A percentile compares a stretch with the other conserved stretches of the same genome.
These are phyloP conservation scores for Penicillium sp. DNA, from an alignment of 2,329 filamentous ascomycete genomes.

Conservation along the genomic window DNA sequence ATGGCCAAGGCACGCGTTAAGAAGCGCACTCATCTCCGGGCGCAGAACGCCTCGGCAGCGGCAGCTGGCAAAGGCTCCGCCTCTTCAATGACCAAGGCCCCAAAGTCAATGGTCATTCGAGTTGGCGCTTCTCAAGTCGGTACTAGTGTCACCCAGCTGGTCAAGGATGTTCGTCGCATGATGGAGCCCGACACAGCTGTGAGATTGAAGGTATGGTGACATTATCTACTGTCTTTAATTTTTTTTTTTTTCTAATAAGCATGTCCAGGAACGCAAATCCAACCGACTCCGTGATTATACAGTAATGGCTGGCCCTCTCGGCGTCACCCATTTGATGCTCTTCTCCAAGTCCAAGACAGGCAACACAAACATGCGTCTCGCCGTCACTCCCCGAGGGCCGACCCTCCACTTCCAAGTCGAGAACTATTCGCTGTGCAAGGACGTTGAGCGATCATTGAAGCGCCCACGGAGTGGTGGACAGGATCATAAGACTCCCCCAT, in stretches of 20 bases:
- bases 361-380: conserved; percentile 89
- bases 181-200: conserved; percentile 96
- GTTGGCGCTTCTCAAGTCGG: conserved; percentile 94
- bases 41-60: conserved; percentile 56
- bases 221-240: neutral
- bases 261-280: conserved; percentile 68
- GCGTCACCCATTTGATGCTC: conserved; percentile 87
- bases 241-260: conserved; percentile 7
- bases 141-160: conserved; percentile 85
- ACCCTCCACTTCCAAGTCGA: conserved; percentile 94
- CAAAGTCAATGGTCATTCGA: conserved; percentile 98
- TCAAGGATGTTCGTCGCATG: conserved; percentile 84
- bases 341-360: conserved; percentile 88
- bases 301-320: conserved; percentile 91
- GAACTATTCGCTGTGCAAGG: conserved; percentile 90
- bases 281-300: conserved; percentile 92
- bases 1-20: conserved; percentile 85
- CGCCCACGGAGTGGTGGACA: conserved; percentile 80
- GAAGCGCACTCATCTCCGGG: conserved; percentile 81
- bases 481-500: conserved; percentile 79
- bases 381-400: conserved; percentile 83
- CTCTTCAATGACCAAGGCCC: conserved; percentile 65
- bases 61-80: conserved; percentile 55
- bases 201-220: conserved; percentile 65
- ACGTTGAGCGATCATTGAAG: conserved; percentile 80